These are phyloP conservation scores for Solanum rostratum DNA, from an alignment of 257 asterid species.

Conservation along the genomic window DNA sequence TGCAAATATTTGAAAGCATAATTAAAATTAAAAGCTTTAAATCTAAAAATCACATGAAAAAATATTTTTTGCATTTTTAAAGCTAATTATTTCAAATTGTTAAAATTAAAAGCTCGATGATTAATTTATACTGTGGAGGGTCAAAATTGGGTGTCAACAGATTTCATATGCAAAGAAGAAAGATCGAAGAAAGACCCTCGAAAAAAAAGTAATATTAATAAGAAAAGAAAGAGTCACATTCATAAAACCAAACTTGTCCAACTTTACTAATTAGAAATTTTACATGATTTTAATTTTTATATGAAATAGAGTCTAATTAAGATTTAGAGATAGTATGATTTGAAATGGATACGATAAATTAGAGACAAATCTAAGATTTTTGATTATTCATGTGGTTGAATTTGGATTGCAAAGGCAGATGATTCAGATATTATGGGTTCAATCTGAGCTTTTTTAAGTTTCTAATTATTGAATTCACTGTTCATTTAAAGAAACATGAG, in stretches of 20 bases:
- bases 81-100: no score
- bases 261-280: background rate
- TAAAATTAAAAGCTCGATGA: no score
- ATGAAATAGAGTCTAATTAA: background rate
- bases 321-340: background rate
- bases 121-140: no score
- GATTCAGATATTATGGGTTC: no score
- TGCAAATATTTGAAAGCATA: no score
- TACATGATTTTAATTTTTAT: background rate
- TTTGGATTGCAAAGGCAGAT: background rate
- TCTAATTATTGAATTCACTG: no score
- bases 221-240: background rate
- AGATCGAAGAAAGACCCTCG: background rate
- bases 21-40: no score
- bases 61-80: no score
- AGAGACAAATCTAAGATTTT: no score
- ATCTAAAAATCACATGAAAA: no score
- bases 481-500: background rate
- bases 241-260: slow-evolving; percentile 13
- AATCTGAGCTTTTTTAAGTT: no score
- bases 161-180: background rate
- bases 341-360: background rate
- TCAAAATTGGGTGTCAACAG: no score
- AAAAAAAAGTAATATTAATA: background rate
- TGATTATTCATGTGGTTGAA: background rate